Evolutionary conservation across 2,329 filamentous ascomycete genomes (phyloP).

Genomic region (Colletotrichum navitas): DNA sequence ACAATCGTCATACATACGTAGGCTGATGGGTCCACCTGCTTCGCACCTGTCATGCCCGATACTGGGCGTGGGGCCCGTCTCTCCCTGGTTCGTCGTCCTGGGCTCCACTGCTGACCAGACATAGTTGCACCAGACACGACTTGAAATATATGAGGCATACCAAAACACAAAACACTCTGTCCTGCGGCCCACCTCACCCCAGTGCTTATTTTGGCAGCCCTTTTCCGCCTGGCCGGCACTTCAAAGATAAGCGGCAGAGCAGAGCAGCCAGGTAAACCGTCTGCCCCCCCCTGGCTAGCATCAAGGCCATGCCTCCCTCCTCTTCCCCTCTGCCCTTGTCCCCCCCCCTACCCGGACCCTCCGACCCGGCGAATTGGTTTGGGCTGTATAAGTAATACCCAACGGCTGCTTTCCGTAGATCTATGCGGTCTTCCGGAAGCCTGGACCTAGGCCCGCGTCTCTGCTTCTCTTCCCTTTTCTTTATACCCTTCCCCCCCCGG

Average conservation of each 20-base stretch:
- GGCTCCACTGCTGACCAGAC: not conserved
- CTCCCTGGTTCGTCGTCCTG: not conserved
- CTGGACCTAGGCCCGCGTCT: constrained; percentile 16
- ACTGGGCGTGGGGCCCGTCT: not conserved
- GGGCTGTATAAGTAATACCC: constrained; percentile 41
- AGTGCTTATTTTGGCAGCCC: constrained; percentile 35
- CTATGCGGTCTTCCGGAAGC: constrained; percentile 7
- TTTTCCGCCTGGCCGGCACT: not conserved
- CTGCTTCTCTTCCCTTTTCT: constrained; percentile 21
- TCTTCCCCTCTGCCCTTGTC: too few relatives aligned
- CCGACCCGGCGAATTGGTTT: constrained; percentile 24
- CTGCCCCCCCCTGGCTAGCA: constrained; percentile 29
- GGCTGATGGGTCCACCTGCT: constrained; percentile 14
- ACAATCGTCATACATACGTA: not conserved
- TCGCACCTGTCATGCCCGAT: constrained; percentile 18
- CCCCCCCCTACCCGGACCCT: constrained; percentile 10
- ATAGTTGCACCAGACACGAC: not conserved
- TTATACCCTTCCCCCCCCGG: constrained; percentile 2
- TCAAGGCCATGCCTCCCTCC: constrained; percentile 22
- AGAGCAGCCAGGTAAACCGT: not conserved
- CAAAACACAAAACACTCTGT: constrained; percentile 21
- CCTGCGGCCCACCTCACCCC: not conserved
- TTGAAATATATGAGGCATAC: constrained; percentile 16
- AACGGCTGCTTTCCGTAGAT: constrained; percentile 13
- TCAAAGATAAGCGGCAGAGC: not conserved